Evolutionary conservation across 1,139 yeast genomes (phyloP).

Genomic region (Blastobotrys arbuscula): DNA sequence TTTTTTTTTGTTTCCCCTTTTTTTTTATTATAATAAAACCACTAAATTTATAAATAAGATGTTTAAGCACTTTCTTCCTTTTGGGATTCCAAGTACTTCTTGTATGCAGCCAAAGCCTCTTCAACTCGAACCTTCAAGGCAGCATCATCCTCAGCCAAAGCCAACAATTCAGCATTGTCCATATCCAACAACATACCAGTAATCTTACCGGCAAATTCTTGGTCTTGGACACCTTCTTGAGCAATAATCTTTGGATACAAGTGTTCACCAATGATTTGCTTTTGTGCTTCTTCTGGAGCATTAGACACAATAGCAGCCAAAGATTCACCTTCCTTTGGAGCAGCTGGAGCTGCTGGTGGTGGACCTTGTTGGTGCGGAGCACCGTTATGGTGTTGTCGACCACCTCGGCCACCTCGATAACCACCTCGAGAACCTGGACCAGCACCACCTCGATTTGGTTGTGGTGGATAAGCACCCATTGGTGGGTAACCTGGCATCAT

Average conservation of each 20-base stretch:
- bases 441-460: conserved; percentile 16
- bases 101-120: conserved; percentile 82
- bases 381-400: conserved; percentile 15
- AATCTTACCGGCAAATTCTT: conserved; percentile 96
- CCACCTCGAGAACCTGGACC: conserved; percentile 34
- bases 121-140: conserved; percentile 87
- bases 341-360: conserved; percentile 19
- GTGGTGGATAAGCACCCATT: conserved; percentile 45
- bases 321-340: conserved; percentile 22
- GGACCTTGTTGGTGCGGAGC: conserved; percentile 18
- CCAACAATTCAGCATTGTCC: conserved; percentile 87
- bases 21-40: neutral
- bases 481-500: conserved; percentile 63
- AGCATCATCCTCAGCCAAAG: conserved; percentile 77
- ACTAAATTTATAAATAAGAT: neutral
- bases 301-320: conserved; percentile 34
- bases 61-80: conserved; percentile 13
- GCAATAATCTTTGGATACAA: conserved; percentile 91
- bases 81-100: conserved; percentile 32
- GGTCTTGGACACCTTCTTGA: conserved; percentile 78
- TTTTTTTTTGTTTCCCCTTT: neutral
- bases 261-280: conserved; percentile 96
- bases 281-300: conserved; percentile 74
- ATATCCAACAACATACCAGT: conserved; percentile 98
- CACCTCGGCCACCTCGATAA: conserved; percentile 29